These are phyloP conservation scores for Sisymbrium altissimum DNA, from an alignment of 345 rosid genomes.

Conservation along the genomic window DNA sequence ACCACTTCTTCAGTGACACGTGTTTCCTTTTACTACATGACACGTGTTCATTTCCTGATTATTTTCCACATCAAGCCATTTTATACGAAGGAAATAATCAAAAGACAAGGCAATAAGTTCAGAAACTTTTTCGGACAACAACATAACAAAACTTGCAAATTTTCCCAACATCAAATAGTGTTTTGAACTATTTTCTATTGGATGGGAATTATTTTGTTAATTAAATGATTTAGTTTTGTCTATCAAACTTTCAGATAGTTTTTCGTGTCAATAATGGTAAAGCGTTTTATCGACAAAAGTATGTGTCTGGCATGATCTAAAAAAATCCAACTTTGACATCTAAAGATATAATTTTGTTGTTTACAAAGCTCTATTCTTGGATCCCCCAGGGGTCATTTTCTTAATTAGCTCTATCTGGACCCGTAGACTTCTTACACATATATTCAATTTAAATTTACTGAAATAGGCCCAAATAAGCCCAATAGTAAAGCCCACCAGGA, in stretches of 20 bases:
- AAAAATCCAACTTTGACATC: not conserved
- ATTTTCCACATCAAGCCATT: not conserved
- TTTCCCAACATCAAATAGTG: not conserved
- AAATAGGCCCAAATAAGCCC: constrained; percentile 4
- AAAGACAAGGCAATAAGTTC: not conserved
- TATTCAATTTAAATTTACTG: not conserved
- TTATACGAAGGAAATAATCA: not conserved
- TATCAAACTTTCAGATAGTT: not conserved
- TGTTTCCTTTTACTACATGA: rapidly evolving
- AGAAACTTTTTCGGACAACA: not conserved
- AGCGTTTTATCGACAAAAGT: not conserved
- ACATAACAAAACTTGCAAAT: not conserved
- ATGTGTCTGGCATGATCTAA: constrained; percentile 1
- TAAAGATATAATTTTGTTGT: not conserved
- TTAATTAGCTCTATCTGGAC: not conserved
- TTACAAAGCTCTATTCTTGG: not conserved
- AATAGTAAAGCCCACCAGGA: not conserved
- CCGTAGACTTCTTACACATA: not conserved
- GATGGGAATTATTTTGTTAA: not conserved
- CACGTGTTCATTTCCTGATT: not conserved
- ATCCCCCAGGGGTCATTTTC: not conserved
- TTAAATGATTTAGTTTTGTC: not conserved
- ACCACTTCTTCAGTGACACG: constrained; percentile 10
- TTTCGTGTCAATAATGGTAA: not conserved
- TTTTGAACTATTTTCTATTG: too few relatives aligned